phyloP scores from a whole-genome alignment of 2,329 filamentous ascomycete genomes.

The Elsinoe ampelina region DNA sequence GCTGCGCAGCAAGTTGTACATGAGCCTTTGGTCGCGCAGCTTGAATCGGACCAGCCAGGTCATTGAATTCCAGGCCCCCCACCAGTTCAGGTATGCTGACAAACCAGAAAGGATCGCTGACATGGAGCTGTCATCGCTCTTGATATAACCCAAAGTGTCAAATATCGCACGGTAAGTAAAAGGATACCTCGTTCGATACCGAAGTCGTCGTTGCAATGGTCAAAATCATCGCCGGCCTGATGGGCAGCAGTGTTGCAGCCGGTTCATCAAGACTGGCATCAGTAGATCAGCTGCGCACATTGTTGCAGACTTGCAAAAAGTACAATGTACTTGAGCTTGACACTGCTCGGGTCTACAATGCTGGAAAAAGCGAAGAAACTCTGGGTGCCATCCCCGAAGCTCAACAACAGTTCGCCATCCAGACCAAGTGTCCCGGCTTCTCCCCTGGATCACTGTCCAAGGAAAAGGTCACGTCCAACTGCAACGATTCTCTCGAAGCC shows the following conservation, averaged over 20 bases:
- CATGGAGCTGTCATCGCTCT: no score
- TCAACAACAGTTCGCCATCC: constrained; percentile 20
- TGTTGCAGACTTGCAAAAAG: constrained; percentile 25
- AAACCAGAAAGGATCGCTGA: no score
- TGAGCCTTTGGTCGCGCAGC: no score
- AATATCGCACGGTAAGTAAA: no score
- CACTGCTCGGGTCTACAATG: constrained; percentile 32
- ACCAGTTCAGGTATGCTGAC: no score
- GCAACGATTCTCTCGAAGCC: constrained; percentile 22
- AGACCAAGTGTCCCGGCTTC: constrained; percentile 26
- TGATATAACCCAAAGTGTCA: no score
- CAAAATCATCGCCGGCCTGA: constrained; percentile 23
- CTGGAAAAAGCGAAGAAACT: constrained; percentile 32
- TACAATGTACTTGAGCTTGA: constrained; percentile 30
- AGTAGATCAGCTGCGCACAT: constrained; percentile 19
- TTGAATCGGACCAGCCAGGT: no score
- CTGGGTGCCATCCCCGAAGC: constrained; percentile 29
- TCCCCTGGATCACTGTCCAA: constrained; percentile 19
- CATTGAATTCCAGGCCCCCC: no score
- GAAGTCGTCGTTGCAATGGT: constrained; percentile 18
- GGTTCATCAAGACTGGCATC: constrained; percentile 20
- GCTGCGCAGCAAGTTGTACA: no score
- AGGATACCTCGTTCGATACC: no score
- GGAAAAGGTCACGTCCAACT: constrained; percentile 21
- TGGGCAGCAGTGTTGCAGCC: constrained; percentile 21